A percentile compares a stretch with the other conserved stretches of the same genome.
Conservation (phyloP, 345 rosid species). For the Euphorbia lathyris region DNA sequence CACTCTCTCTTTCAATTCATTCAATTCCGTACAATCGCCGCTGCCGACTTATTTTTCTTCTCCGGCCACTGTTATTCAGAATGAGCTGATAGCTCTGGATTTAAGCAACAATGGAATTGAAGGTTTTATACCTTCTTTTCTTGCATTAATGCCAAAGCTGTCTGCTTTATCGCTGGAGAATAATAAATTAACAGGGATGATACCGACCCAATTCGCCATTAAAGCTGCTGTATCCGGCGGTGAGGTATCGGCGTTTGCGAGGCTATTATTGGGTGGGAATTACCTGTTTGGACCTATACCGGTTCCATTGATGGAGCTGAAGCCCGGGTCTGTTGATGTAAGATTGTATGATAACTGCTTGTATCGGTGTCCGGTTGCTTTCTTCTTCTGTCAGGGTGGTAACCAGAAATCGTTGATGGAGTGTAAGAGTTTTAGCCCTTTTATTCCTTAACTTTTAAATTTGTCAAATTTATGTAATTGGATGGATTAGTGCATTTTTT, state of each 20-base stretch:
- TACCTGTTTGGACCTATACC: constrained; percentile 78
- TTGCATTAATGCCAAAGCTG: constrained; percentile 40
- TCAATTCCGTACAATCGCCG: constrained; percentile 58
- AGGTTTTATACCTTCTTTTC: constrained; percentile 36
- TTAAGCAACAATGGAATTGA: constrained; percentile 36
- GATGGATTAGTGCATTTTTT: too few relatives aligned
- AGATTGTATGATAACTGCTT: constrained; percentile 68
- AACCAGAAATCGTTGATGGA: constrained; percentile 62
- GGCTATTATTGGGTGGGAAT: constrained; percentile 84
- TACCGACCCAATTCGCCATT: constrained; percentile 40
- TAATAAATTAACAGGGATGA: constrained; percentile 39
- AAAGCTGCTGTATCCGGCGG: constrained; percentile 29
- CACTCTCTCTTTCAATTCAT: constrained; percentile 61
- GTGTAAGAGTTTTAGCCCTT: constrained; percentile 54
- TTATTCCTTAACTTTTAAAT: constrained; percentile 33
- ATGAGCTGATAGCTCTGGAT: constrained; percentile 51
- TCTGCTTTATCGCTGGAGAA: constrained; percentile 42
- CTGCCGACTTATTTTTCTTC: background rate
- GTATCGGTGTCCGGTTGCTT: constrained; percentile 57
- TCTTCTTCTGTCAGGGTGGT: constrained; percentile 75
- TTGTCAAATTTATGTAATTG: too few relatives aligned
- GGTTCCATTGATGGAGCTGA: constrained; percentile 48
- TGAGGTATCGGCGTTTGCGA: constrained; percentile 50
- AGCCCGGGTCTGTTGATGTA: constrained; percentile 56
- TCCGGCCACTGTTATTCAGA: constrained; percentile 16